Evolutionary conservation across 352 stramenopile genomes (phyloP).

Genomic region (Phytophthora europaea): DNA sequence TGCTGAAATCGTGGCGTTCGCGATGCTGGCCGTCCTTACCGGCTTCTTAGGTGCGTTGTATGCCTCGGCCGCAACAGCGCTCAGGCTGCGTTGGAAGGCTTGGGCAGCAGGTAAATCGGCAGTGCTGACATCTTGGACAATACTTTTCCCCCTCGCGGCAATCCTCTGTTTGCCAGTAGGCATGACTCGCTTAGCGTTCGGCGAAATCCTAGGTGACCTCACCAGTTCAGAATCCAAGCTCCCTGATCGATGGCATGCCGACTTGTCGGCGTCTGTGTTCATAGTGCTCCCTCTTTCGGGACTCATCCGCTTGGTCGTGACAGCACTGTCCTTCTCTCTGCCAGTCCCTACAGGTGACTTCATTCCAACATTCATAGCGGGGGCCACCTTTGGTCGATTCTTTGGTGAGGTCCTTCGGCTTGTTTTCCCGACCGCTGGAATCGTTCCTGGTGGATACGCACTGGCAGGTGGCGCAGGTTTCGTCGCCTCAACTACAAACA

Average conservation of each 20-base stretch:
- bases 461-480: constrained; percentile 72
- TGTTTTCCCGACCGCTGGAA: constrained; percentile 43
- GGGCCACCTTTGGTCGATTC: constrained; percentile 63
- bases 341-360: constrained; percentile 69
- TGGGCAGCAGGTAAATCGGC: constrained; percentile 24
- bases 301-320: constrained; percentile 45
- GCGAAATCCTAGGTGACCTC: constrained; percentile 46
- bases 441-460: constrained; percentile 74
- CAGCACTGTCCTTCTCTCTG: constrained; percentile 62
- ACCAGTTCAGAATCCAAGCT: constrained; percentile 26
- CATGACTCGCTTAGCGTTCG: constrained; percentile 46
- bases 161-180: constrained; percentile 54
- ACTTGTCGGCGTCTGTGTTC: constrained; percentile 42
- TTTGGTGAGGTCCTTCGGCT: constrained; percentile 56
- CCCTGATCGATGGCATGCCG: constrained; percentile 42
- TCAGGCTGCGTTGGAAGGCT: constrained; percentile 54
- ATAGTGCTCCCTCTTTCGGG: constrained; percentile 44
- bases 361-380: constrained; percentile 73
- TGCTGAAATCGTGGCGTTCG: constrained; percentile 61
- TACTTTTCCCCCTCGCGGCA: constrained; percentile 50
- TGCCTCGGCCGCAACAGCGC: constrained; percentile 48
- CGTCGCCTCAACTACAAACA: constrained; percentile 69
- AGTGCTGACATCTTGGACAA: constrained; percentile 17
- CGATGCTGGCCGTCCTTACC: constrained; percentile 55
- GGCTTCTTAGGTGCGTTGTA: constrained; percentile 61